These are phyloP conservation scores for Malus hybrid DNA, from an alignment of 331 rosid species.

Conservation along the genomic window DNA sequence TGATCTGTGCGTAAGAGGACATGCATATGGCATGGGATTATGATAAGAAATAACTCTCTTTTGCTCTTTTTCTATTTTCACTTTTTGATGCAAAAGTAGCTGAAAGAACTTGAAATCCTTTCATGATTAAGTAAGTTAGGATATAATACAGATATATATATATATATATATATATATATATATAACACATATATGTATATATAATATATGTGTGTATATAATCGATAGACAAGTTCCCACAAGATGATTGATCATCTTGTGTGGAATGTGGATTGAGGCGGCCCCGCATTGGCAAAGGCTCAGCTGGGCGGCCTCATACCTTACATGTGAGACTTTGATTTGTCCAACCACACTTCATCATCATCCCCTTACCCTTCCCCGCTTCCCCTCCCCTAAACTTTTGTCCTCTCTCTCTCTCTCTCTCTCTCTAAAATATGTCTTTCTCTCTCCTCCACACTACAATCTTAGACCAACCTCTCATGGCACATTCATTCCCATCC, in stretches of 20 bases:
- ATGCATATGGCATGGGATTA: no score
- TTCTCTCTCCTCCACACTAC: no score
- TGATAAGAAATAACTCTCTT: background rate
- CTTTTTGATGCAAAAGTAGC: background rate
- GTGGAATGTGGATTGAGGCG: conserved; percentile 14
- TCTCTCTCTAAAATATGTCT: background rate
- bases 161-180: background rate
- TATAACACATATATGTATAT: no score
- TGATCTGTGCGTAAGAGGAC: no score
- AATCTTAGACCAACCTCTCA: conserved; percentile 29
- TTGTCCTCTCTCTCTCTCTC: conserved; percentile 8
- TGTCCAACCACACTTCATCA: conserved; percentile 41
- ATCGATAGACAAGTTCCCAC: conserved; percentile 30
- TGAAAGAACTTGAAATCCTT: background rate
- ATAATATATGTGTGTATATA: no score
- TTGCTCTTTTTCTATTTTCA: background rate
- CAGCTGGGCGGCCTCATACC: conserved; percentile 54
- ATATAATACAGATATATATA: background rate
- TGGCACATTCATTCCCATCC: conserved; percentile 42
- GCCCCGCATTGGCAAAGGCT: conserved; percentile 32
- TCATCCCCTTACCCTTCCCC: conserved; percentile 3
- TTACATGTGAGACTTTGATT: conserved; percentile 49
- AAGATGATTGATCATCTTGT: conserved; percentile 28
- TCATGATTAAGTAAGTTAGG: background rate
- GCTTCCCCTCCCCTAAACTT: background rate